These are phyloP conservation scores for Penicillium olsonii DNA, from an alignment of 2,329 filamentous ascomycete species.

Conservation along the genomic window DNA sequence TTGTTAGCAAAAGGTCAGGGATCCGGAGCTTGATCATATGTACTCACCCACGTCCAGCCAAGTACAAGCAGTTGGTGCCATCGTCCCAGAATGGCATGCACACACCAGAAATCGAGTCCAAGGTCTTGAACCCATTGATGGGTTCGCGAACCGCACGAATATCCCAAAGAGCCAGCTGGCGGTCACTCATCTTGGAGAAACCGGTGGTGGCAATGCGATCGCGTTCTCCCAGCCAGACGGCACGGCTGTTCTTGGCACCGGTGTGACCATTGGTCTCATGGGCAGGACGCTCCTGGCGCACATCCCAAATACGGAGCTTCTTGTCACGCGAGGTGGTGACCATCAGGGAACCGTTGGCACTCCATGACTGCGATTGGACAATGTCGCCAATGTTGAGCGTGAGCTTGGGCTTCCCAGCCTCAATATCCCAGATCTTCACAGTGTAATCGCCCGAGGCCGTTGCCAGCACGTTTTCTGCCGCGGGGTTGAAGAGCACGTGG, in stretches of 20 bases:
- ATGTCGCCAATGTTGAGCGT: constrained; percentile 86
- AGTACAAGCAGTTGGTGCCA: constrained; percentile 88
- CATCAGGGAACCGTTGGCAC: constrained; percentile 79
- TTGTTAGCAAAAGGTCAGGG: constrained; percentile 11
- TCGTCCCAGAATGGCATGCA: constrained; percentile 99
- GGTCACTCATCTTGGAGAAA: constrained; percentile 97
- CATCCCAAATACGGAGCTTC: constrained; percentile 97
- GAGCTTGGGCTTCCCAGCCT: constrained; percentile 71
- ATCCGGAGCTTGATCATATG: neutral
- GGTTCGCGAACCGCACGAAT: constrained; percentile 76
- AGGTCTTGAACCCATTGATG: constrained; percentile 82
- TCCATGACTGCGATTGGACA: constrained; percentile 95
- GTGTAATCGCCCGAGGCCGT: constrained; percentile 94
- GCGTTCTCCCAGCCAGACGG: constrained; percentile 95
- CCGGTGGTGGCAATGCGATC: constrained; percentile 95
- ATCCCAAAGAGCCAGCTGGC: constrained; percentile 95
- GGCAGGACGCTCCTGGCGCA: constrained; percentile 83
- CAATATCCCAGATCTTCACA: constrained; percentile 94
- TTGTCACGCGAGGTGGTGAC: constrained; percentile 97
- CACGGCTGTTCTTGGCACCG: constrained; percentile 95
- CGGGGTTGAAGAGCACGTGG: constrained; percentile 96
- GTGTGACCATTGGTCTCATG: constrained; percentile 83
- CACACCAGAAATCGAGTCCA: constrained; percentile 95
- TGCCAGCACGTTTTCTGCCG: constrained; percentile 91
- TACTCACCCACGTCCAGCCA: constrained; percentile 91